Conservation (phyloP, 1,284 basidiomycete genomes). For the Puccinia coronata region DNA sequence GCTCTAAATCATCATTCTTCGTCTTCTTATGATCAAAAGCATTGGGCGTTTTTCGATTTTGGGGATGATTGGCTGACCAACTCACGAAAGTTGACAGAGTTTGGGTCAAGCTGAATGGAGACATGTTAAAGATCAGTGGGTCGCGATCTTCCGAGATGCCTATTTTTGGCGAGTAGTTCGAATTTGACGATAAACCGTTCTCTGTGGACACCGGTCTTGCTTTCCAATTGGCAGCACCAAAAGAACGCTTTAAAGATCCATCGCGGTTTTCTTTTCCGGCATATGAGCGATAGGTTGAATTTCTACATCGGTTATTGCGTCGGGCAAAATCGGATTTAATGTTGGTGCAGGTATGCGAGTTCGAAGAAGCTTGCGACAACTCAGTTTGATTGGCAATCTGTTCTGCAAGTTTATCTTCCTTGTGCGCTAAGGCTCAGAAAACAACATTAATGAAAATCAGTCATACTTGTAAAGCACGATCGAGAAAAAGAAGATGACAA, state of each 20-base stretch:
- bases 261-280: neutral
- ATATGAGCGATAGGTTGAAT: neutral
- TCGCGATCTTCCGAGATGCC: neutral
- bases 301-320: neutral
- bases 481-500: neutral
- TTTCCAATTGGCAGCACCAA: neutral
- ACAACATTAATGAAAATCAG: neutral
- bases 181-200: neutral
- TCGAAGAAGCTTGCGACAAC: neutral
- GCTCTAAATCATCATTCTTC: neutral
- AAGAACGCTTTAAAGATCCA: neutral
- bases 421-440: neutral
- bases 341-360: conserved; percentile 4
- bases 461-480: neutral
- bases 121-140: conserved; percentile 18
- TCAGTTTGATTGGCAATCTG: neutral
- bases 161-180: neutral
- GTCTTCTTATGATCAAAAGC: neutral
- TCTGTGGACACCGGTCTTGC: neutral
- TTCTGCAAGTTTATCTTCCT: neutral
- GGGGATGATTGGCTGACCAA: neutral
- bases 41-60: neutral
- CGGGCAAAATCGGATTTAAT: neutral
- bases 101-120: conserved; percentile 22
- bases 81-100: neutral